Evolutionary conservation across 2,329 filamentous ascomycete genomes (phyloP), one percentile per base, ranked within the genome.

Genomic region (Eurotiales sp.): DNA sequence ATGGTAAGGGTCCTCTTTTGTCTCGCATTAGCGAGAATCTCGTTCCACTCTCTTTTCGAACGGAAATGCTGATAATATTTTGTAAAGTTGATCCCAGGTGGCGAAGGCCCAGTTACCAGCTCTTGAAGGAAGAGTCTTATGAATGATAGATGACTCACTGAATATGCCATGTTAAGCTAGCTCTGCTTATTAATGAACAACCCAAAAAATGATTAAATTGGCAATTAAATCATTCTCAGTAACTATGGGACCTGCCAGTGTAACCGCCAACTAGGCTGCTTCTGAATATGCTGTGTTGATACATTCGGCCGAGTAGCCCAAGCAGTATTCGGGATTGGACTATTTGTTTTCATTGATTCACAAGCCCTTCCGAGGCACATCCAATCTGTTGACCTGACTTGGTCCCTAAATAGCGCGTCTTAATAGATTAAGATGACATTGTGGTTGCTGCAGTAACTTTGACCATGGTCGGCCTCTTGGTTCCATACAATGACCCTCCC

Each of bases 391-490:
- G n/a, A n/a, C n/a, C n/a, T n/a, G n/a, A n/a, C n/a, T n/a, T n/a
- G n/a, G n/a, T n/a, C n/a, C n/a, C n/a, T n/a, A n/a, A n/a, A n/a
- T n/a, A n/a, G n/a, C n/a, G n/a, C n/a, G n/a, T n/a, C n/a, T n/a
- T n/a, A n/a, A n/a, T n/a, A n/a, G n/a, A n/a, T n/a, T n/a, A n/a
- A n/a, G n/a, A n/a, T n/a, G n/a, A n/a, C n/a, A n/a, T n/a, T n/a
- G n/a, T n/a, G n/a, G n/a, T n/a, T n/a, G n/a, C 96, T 72, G 79
- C 96, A 45, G 83, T 95, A 29, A 87, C 88, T 1, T 78, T 96
- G 10, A 83, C 83, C 4, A 74, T 96, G 3, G 83, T 96, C 52
- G 90, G 92, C 22, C 78, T 96, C 1, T 77, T 96, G 2, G 89
- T 96, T 0, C 87, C 86, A 0, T 91, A 87, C 66, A 73, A 81